Evolutionary conservation across 176 grass and related monocot genomes (phyloP), one percentile per base, ranked within the genome.

Genomic region (Cocos nucifera): DNA sequence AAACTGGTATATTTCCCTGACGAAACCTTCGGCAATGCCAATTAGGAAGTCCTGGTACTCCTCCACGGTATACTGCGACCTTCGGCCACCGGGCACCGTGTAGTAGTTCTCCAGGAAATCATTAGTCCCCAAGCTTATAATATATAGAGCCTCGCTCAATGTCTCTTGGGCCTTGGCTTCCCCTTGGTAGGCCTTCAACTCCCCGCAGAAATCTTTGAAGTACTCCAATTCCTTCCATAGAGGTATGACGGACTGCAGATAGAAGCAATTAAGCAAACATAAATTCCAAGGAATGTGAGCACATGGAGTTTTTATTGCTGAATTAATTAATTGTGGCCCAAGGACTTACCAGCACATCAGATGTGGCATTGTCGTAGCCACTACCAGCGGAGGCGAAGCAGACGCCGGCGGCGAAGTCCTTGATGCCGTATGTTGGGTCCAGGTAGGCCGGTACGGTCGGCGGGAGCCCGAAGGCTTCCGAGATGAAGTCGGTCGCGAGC

Each of bases 401-500:
- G 52, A 68, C 65, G 9, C 52, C 65, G 8, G 18, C 5, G 27
- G 65, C 65, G 65, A 56, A 68, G 52, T 68, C 51, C 27, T 56
- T 12, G 53, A 68, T 56, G 65, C 52, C 27, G 19, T 44, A 68
- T 9, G 20, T 14, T 1, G 65, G 51, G 19, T 68, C 65, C 53
- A 68, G 65, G 52, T 68, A 68, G 26, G 65, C 65, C 28, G 65
- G 65, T 1, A 68, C 65, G 52, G n/a, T 0, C 26, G 65, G 53
- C 52, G 52, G 51, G 4, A 68, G 53, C n/a, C 65, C 65, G 27
- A 68, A 18, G 27, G 52, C 51, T 28, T 68, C 52, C 2, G 65
- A 68, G 53, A 68, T 68, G 65, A 68, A 68, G 65, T 68, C 65
- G 52, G 52, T 32, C 12, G 65, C 65, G 2, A 68, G 65, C 15